Conservation (phyloP, 140 eudicot genomes). For the Stevia rebaudiana region DNA sequence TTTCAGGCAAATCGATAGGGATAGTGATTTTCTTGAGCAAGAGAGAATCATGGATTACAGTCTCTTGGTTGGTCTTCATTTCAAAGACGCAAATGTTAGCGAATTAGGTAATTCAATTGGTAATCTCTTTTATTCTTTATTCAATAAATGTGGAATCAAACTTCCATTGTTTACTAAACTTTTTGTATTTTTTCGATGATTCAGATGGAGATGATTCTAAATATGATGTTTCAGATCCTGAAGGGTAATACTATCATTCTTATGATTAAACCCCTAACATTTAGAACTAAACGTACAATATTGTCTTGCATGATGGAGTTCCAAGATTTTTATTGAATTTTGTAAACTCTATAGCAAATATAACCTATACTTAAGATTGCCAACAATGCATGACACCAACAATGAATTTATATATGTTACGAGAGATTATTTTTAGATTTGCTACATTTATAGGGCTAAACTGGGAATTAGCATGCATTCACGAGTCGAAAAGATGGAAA, state of each 20-base stretch:
- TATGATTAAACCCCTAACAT: background rate
- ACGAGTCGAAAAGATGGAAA: slow-evolving; percentile 64
- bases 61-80: slow-evolving; percentile 84
- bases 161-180: background rate
- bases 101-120: slow-evolving; percentile 41
- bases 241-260: slow-evolving; percentile 44
- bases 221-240: slow-evolving; percentile 45
- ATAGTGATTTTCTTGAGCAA: slow-evolving; percentile 85
- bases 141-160: background rate
- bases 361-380: background rate
- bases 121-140: slow-evolving; percentile 6
- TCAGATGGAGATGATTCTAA: slow-evolving; percentile 37
- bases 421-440: background rate
- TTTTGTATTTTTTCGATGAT: slow-evolving; percentile 26
- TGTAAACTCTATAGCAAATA: no score
- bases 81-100: slow-evolving; percentile 52
- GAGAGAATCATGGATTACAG: slow-evolving; percentile 98
- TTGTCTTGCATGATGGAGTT: no score
- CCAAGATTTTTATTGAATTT: no score
- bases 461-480: slow-evolving; percentile 90
- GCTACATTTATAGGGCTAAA: slow-evolving; percentile 44
- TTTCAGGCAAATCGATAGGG: slow-evolving; percentile 83
- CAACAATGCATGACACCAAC: background rate
- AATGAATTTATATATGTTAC: background rate
- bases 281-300: background rate